A percentile compares a stretch with the other conserved stretches of the same genome.
These are phyloP conservation scores for Magnolia changhungtana DNA, from an alignment of 164 flowering plant species.

Conservation along the genomic window DNA sequence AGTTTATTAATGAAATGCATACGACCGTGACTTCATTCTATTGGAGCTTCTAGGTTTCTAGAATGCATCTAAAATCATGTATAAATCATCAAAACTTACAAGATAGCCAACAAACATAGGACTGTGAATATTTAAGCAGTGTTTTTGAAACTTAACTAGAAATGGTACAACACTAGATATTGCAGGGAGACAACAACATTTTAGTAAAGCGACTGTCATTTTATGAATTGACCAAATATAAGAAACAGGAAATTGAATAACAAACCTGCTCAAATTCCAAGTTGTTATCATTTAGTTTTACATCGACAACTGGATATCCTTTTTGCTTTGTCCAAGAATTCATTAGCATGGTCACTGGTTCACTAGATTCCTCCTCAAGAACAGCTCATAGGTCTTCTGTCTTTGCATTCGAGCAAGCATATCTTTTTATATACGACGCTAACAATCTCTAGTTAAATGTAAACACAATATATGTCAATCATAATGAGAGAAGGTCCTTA, in stretches of 20 bases:
- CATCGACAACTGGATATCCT: slow-evolving; percentile 91
- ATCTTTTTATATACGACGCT: slow-evolving; percentile 72
- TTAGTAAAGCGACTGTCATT: background rate
- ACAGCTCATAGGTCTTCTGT: slow-evolving; percentile 95
- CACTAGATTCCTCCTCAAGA: slow-evolving; percentile 84
- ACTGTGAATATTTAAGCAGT: background rate
- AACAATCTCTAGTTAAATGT: slow-evolving; percentile 55
- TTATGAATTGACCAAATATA: too few relatives aligned
- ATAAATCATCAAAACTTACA: background rate
- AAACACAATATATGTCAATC: background rate
- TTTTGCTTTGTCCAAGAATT: slow-evolving; percentile 91
- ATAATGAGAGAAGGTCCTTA: background rate
- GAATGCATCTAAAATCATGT: background rate
- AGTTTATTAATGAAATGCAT: background rate
- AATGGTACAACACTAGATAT: background rate
- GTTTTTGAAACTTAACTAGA: background rate
- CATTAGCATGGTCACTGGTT: slow-evolving; percentile 85
- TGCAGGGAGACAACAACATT: background rate
- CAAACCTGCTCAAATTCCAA: slow-evolving; percentile 90
- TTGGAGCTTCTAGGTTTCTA: background rate
- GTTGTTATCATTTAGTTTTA: slow-evolving; percentile 47
- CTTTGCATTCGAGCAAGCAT: slow-evolving; percentile 81
- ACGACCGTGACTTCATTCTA: background rate
- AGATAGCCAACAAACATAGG: background rate
- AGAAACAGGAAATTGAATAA: background rate